Conservation (phyloP, 2,329 filamentous ascomycete genomes). For the Fusarium brevicatenulatum region DNA sequence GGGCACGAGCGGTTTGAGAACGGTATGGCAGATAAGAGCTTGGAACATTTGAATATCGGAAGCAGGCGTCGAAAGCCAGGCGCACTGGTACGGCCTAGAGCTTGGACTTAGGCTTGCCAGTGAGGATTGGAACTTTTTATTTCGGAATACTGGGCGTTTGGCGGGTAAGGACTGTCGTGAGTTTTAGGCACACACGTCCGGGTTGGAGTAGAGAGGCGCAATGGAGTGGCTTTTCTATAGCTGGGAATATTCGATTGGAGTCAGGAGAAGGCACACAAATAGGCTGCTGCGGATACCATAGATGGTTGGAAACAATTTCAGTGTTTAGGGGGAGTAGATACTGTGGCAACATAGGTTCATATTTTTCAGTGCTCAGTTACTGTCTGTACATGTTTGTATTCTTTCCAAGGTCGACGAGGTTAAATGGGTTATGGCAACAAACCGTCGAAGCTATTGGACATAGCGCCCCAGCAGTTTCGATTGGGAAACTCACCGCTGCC, state of each 20-base stretch:
- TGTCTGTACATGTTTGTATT: background rate
- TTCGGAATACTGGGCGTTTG: conserved; percentile 5
- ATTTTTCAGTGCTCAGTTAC: background rate
- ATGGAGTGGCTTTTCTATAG: conserved; percentile 18
- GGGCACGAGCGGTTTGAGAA: conserved; percentile 71
- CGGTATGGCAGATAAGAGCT: conserved; percentile 44
- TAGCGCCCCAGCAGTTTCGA: background rate
- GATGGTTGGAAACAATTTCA: conserved; percentile 7
- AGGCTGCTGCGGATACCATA: conserved; percentile 22
- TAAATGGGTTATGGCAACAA: background rate
- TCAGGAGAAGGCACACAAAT: conserved; percentile 9
- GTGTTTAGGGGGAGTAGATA: background rate
- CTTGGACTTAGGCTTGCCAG: conserved; percentile 35
- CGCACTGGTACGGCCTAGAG: conserved; percentile 32
- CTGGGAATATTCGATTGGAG: conserved; percentile 7
- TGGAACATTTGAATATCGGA: conserved; percentile 49
- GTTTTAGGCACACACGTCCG: conserved; percentile 11
- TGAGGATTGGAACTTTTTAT: background rate
- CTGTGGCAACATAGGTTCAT: background rate
- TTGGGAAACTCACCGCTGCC: conserved; percentile 25
- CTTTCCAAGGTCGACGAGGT: background rate
- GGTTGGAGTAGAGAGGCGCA: conserved; percentile 39
- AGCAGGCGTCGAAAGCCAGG: conserved; percentile 53
- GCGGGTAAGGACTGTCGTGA: background rate
- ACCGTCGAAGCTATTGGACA: background rate